Conservation (phyloP, 2,329 filamentous ascomycete species). For the Ophiostoma pallidulum region DNA sequence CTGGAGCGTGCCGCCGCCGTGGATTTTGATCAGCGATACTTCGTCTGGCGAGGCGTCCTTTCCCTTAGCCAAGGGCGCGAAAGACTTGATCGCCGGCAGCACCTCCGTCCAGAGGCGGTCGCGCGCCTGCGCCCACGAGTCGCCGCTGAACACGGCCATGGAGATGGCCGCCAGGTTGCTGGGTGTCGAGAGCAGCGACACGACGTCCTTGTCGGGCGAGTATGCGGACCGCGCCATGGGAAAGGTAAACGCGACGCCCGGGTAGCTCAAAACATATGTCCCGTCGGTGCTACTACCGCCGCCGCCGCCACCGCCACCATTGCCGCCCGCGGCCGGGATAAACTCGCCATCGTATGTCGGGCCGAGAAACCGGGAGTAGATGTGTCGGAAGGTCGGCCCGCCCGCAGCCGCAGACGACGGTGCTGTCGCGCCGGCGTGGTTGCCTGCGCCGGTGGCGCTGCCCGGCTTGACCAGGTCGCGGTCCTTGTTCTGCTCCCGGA, state of each 20-base stretch:
- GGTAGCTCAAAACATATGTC: slow-evolving; percentile 86
- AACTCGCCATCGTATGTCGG: slow-evolving; percentile 94
- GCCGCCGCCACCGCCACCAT: slow-evolving; percentile 20
- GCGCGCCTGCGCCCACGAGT: slow-evolving; percentile 81
- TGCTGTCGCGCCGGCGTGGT: slow-evolving; percentile 9
- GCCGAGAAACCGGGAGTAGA: slow-evolving; percentile 89
- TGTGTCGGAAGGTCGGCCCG: slow-evolving; percentile 74
- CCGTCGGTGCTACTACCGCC: slow-evolving; percentile 48
- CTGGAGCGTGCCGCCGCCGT: slow-evolving; percentile 71
- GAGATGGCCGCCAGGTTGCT: slow-evolving; percentile 67
- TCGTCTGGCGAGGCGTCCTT: slow-evolving; percentile 82
- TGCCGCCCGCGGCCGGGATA: slow-evolving; percentile 48
- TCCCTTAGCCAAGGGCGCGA: slow-evolving; percentile 57
- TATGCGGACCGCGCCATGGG: slow-evolving; percentile 65
- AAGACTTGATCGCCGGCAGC: slow-evolving; percentile 64
- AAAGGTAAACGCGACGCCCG: slow-evolving; percentile 89
- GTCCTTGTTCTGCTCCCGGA: slow-evolving; percentile 57
- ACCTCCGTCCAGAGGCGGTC: slow-evolving; percentile 65
- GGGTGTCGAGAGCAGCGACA: slow-evolving; percentile 72
- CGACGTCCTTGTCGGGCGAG: slow-evolving; percentile 69
- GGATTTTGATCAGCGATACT: slow-evolving; percentile 67
- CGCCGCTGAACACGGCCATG: slow-evolving; percentile 84
- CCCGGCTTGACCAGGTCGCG: slow-evolving; percentile 65
- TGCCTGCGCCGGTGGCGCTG: slow-evolving; percentile 10
- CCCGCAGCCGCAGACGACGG: not conserved